Evolutionary conservation across 306 rosid genomes (phyloP), one percentile per base, ranked within the genome.

Genomic region (Medicago ruthenica): DNA sequence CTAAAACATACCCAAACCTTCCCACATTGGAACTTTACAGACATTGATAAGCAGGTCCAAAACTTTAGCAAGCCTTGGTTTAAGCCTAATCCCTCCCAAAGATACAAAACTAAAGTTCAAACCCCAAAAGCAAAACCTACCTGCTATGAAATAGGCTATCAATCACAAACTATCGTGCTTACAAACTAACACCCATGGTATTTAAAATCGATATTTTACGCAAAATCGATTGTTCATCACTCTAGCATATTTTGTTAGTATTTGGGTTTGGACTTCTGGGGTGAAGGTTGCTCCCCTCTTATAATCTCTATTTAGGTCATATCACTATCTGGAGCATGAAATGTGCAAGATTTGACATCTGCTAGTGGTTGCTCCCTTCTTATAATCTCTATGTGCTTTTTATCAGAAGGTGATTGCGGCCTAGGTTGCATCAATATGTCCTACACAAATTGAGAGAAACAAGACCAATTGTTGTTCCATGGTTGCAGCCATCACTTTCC

Each of bases 391-490:
- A 58, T 22, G 39, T 5, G 64, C 8, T 58, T 22, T 22, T 17
- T 22, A 11, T 13, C 64, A 58, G 37, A 58, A 21, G 63, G 5
- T n/a, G 11, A 51, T 12, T 58, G 37, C 9, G 8, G 22, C 34
- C 4, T 59, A 59, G 65, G 5, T 59, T 24, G n/a, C 65, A 59
- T 59, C 39, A 24, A 59, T 12, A 8, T 54, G 61, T 6, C 17
- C 24, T 24, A 59, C 17, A 59, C 65, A 59, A 59, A 59, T 15
- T 59, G 16, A 13, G 65, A 59, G 39, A 59, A 59, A 12, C 16
- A 22, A 13, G 65, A 59, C 65, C 65, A 24, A 59, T 40, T 59
- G 16, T 59, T 59, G 65, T n/a, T 12, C 17, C 65, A 59, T 59
- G 65, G 37, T 22, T 22, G 9, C 10, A 59, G 10, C 24, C 39